These are phyloP conservation scores for Cryphonectria naterciae DNA, from an alignment of 2,329 filamentous ascomycete species.

Conservation along the genomic window DNA sequence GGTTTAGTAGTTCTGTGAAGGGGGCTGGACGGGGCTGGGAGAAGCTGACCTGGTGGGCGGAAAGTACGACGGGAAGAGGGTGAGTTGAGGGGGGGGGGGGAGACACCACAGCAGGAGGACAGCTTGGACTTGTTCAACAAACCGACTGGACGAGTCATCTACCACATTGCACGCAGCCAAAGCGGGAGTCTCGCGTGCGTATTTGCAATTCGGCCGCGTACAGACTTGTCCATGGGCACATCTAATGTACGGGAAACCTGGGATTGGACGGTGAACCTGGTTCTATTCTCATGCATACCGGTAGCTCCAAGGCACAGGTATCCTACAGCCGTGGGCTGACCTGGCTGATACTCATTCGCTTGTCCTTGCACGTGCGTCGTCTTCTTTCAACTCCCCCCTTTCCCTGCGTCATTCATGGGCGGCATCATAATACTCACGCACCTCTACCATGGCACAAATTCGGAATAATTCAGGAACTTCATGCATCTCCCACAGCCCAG, in stretches of 20 bases:
- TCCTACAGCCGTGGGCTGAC: background rate
- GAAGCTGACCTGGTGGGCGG: background rate
- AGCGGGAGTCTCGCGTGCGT: too few relatives aligned
- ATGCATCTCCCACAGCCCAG: background rate
- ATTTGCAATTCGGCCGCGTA: background rate
- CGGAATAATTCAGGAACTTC: background rate
- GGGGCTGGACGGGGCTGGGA: background rate
- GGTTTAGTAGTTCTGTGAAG: conserved; percentile 15
- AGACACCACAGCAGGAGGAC: background rate
- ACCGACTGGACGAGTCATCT: too few relatives aligned
- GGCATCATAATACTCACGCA: background rate
- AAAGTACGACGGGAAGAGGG: background rate
- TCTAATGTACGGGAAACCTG: background rate
- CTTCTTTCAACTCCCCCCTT: background rate
- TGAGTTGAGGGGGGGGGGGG: background rate
- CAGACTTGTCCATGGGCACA: background rate
- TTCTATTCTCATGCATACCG: background rate
- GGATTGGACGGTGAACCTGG: background rate
- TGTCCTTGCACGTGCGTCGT: background rate
- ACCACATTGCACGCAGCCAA: too few relatives aligned
- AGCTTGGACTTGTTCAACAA: background rate
- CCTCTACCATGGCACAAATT: background rate
- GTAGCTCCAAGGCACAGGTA: background rate
- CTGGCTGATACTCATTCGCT: background rate
- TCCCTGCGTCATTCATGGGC: background rate